Evolutionary conservation across 192 early-diverging fungal species (phyloP).

Genomic region (Rhizoclosmatium sp.): DNA sequence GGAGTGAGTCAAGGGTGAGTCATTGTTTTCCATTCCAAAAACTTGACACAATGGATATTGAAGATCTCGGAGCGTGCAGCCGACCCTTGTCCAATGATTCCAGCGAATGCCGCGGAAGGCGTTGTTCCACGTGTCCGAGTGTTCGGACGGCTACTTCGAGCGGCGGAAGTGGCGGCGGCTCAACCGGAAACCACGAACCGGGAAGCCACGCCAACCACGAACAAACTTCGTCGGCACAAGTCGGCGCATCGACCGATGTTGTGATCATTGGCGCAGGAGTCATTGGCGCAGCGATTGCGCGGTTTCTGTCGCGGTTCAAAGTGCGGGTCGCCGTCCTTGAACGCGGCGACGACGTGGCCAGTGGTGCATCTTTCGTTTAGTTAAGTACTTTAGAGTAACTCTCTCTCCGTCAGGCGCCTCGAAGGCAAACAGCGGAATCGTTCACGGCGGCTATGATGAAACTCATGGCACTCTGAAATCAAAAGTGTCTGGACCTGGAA

Average conservation of each 20-base stretch:
- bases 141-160: too few relatives aligned
- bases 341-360: constrained; percentile 50
- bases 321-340: constrained; percentile 49
- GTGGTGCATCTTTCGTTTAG: constrained; percentile 38
- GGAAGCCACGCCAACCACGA: not conserved
- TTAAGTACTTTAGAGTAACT: not conserved
- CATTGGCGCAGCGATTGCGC: constrained; percentile 55
- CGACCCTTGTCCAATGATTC: too few relatives aligned
- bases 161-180: too few relatives aligned
- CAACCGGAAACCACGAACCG: too few relatives aligned
- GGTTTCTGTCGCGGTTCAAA: constrained; percentile 43
- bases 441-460: constrained; percentile 61
- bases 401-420: not conserved
- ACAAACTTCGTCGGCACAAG: not conserved
- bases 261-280: constrained; percentile 57
- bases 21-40: too few relatives aligned
- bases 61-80: too few relatives aligned
- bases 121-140: too few relatives aligned
- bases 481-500: constrained; percentile 42
- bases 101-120: too few relatives aligned
- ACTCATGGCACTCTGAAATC: constrained; percentile 53
- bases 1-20: too few relatives aligned
- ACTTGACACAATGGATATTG: too few relatives aligned
- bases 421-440: constrained; percentile 44
- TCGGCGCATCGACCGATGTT: constrained; percentile 32